Evolutionary conservation across 2,329 filamentous ascomycete genomes (phyloP), one percentile per base, ranked within the genome.

Genomic region (Neofusicoccum umdonicola): DNA sequence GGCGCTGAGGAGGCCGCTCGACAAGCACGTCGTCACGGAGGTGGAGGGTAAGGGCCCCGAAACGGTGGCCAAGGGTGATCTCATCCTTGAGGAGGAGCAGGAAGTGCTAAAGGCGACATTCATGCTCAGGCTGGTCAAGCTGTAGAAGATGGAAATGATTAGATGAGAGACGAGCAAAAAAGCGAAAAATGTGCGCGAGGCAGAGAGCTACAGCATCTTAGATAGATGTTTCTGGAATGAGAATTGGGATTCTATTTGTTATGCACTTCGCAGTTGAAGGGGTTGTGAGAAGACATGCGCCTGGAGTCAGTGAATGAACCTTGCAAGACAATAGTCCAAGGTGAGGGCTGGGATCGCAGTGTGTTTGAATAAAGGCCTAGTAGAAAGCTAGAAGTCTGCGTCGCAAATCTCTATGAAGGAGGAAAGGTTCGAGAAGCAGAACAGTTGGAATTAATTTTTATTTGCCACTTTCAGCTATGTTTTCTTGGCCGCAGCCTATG

Each of bases 91-190:
- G 77, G 92, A 96, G 78, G 89, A 94, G 74, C 91, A 95, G 73
- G 91, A 95, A 77, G 85, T 96, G 66, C 90, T 93, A 73, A 91
- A 91, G 74, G 91, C 92, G 6, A 93, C 87, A 1, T 91, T 94
- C 79, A 79, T 92, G 80, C 78, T 96, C 74, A 86, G 91, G 70
- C 77, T 96, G 69, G 80, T 94, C 66, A 92, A 89, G 79, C 76
- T 96, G 63, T 65, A 65, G 63, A 65, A 19, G 17, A n/a, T 19
- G 44, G 12, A 8, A 17, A 50, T 27, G 27, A 50, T 31, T 51
- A 47, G 56, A 60, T 39, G 42, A 37, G 13, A 45, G 39, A 58
- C 13, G 31, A 7, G 31, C n/a, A 31, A 41, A 39, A 45, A 63
- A 22, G 42, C 17, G 31, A 42, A 42, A 42, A 34, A 31, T 11